These are phyloP conservation scores for Clitoria ternatea DNA, from an alignment of 306 rosid genomes.

Conservation along the genomic window DNA sequence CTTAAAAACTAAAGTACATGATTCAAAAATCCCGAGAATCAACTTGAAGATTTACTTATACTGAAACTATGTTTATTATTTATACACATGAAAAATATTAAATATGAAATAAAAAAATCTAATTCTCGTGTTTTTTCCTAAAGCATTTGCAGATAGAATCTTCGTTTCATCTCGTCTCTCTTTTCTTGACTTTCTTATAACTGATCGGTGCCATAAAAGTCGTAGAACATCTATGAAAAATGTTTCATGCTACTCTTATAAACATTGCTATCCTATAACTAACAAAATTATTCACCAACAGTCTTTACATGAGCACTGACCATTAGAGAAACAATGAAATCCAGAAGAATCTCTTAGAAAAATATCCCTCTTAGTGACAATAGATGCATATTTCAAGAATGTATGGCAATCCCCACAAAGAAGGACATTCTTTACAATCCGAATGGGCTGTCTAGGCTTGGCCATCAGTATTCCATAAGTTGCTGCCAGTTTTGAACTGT, in stretches of 20 bases:
- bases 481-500: constrained; percentile 70
- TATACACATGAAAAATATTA: background rate
- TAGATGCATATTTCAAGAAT: constrained; percentile 70
- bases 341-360: constrained; percentile 75
- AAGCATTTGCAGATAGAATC: background rate
- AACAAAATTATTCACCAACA: constrained; percentile 45
- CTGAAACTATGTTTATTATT: too few species aligned
- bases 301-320: constrained; percentile 81
- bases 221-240: background rate
- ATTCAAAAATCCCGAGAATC: too few species aligned
- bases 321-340: constrained; percentile 71
- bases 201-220: background rate
- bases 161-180: background rate
- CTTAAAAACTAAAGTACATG: too few species aligned
- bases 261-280: background rate
- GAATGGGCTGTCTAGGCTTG: constrained; percentile 60
- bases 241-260: background rate
- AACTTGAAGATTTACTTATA: too few species aligned
- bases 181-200: background rate
- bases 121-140: background rate
- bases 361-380: constrained; percentile 57
- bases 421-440: constrained; percentile 67
- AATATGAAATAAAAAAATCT: background rate
- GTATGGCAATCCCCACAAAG: constrained; percentile 89
- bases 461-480: constrained; percentile 65